Percentiles rank a stretch among this genome's conserved stretches.
Conservation (phyloP, 108 stramenopile species). For the Fragilariopsis cylindrus region DNA sequence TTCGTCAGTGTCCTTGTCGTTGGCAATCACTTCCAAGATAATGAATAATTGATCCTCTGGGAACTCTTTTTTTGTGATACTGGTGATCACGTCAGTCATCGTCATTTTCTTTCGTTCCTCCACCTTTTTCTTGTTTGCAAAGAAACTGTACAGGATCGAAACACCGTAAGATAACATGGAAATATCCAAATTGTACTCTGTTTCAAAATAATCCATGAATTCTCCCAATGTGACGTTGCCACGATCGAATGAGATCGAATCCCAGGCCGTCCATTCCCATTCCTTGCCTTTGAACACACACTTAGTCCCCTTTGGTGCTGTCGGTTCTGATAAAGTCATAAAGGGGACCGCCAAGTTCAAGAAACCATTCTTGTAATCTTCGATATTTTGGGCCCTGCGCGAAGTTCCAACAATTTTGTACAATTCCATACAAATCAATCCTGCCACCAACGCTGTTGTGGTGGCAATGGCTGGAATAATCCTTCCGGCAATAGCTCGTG, state of each 20-base stretch:
- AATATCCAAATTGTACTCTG: conserved; percentile 94
- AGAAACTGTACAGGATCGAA: conserved; percentile 94
- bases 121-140: conserved; percentile 96
- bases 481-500: conserved; percentile 97
- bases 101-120: conserved; percentile 94
- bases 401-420: conserved; percentile 94
- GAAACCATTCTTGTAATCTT: conserved; percentile 95
- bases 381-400: conserved; percentile 86
- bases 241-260: conserved; percentile 86
- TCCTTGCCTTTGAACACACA: conserved; percentile 87
- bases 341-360: conserved; percentile 95
- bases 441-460: conserved; percentile 97
- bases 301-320: conserved; percentile 84
- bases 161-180: conserved; percentile 97
- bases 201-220: conserved; percentile 91
- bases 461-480: conserved; percentile 99
- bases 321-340: conserved; percentile 96
- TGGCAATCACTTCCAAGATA: conserved; percentile 90
- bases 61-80: conserved; percentile 91
- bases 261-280: conserved; percentile 98
- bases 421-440: conserved; percentile 94
- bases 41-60: conserved; percentile 89
- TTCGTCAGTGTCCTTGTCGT: conserved; percentile 90
- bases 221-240: conserved; percentile 90
- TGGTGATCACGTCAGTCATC: conserved; percentile 85